phyloP scores from a whole-genome alignment of 495 filamentous ascomycete genomes.

The Opeltia flavorubescens region DNA sequence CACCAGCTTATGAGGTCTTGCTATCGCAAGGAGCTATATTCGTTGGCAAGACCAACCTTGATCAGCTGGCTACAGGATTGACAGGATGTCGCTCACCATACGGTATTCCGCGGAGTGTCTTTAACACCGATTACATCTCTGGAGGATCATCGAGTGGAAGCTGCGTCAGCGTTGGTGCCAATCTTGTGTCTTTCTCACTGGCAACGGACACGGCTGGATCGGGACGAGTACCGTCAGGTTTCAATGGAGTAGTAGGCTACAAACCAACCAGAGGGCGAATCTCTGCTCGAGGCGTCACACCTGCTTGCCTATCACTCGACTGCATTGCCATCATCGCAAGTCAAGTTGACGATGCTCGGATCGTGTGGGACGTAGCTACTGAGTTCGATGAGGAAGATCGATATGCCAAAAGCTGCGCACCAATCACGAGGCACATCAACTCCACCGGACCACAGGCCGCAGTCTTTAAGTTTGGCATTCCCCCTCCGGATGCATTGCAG shows the following conservation, averaged over 20 bases:
- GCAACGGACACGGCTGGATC: slow-evolving; percentile 56
- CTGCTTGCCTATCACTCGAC: slow-evolving; percentile 48
- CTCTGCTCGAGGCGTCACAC: slow-evolving; percentile 40
- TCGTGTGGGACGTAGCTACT: slow-evolving; percentile 40
- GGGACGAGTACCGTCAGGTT: slow-evolving; percentile 44
- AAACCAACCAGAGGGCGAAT: slow-evolving; percentile 54
- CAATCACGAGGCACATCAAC: slow-evolving; percentile 33
- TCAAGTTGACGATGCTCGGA: slow-evolving; percentile 36
- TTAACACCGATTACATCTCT: slow-evolving; percentile 40
- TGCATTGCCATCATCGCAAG: slow-evolving; percentile 43
- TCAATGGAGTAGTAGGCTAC: slow-evolving; percentile 53
- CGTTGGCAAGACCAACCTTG: slow-evolving; percentile 54
- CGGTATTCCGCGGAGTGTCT: slow-evolving; percentile 37
- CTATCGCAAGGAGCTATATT: slow-evolving; percentile 39
- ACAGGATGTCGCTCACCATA: slow-evolving; percentile 49
- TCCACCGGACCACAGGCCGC: slow-evolving; percentile 29
- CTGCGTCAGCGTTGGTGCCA: slow-evolving; percentile 40
- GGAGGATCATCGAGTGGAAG: slow-evolving; percentile 52
- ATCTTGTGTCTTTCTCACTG: slow-evolving; percentile 46
- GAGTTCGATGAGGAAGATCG: slow-evolving; percentile 38
- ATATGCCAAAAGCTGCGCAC: slow-evolving; percentile 35
- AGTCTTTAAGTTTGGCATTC: slow-evolving; percentile 40
- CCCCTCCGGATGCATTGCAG: slow-evolving; percentile 30
- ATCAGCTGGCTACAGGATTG: slow-evolving; percentile 53
- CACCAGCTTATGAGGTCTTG: slow-evolving; percentile 23